Evolutionary conservation across 345 rosid genomes (phyloP).

Genomic region (Hypericum perforatum): DNA sequence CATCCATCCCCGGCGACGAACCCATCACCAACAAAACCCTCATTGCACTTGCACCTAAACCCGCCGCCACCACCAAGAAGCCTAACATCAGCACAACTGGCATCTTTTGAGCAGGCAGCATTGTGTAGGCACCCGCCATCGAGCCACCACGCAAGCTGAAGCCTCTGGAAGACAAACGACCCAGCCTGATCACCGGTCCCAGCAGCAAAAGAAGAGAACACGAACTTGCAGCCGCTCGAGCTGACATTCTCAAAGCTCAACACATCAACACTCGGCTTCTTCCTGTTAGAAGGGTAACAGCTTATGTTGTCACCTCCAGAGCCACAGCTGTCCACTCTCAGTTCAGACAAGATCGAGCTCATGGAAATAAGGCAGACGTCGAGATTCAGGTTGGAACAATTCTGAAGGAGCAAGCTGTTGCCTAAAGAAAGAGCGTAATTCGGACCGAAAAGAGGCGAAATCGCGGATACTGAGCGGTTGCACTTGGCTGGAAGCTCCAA

Average conservation of each 20-base stretch:
- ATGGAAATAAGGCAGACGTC: conserved; percentile 33
- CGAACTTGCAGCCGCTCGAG: conserved; percentile 21
- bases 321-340: conserved; percentile 17
- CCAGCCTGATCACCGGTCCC: conserved; percentile 16
- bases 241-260: conserved; percentile 20
- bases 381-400: conserved; percentile 16
- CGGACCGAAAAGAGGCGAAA: conserved; percentile 24
- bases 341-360: conserved; percentile 13
- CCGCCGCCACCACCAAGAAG: conserved; percentile 18
- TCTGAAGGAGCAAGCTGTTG: conserved; percentile 52
- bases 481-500: conserved; percentile 37
- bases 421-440: conserved; percentile 33
- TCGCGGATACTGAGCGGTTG: conserved; percentile 21
- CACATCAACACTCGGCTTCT: neutral
- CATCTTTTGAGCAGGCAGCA: conserved; percentile 22
- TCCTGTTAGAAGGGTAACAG: conserved; percentile 32
- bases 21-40: conserved; percentile 56
- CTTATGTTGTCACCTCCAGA: conserved; percentile 22
- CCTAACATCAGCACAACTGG: conserved; percentile 9
- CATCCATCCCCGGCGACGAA: conserved; percentile 41
- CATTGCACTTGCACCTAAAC: conserved; percentile 43
- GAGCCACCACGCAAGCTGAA: conserved; percentile 73
- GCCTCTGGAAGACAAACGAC: conserved; percentile 39
- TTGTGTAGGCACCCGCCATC: conserved; percentile 14
- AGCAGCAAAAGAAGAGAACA: conserved; percentile 48